These are phyloP conservation scores for Ailanthus altissimus DNA, from an alignment of 345 rosid species.

Conservation along the genomic window DNA sequence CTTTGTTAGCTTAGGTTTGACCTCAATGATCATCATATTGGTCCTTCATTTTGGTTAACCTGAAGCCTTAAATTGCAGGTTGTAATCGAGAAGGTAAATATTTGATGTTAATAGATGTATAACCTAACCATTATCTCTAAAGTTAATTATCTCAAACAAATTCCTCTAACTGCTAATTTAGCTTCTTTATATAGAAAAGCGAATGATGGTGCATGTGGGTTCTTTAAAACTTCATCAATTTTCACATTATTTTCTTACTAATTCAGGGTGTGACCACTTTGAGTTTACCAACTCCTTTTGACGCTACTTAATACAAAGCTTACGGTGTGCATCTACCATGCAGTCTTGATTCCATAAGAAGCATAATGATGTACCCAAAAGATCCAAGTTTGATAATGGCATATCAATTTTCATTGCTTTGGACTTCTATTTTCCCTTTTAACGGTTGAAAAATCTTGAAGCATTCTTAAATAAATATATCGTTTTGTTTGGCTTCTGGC, in stretches of 20 bases:
- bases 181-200: slow-evolving; percentile 10
- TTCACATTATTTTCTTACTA: slow-evolving; percentile 11
- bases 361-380: slow-evolving; percentile 1
- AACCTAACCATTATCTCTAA: background rate
- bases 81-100: background rate
- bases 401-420: slow-evolving; percentile 19
- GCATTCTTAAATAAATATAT: too few species aligned
- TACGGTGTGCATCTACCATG: background rate
- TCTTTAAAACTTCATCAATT: slow-evolving; percentile 23
- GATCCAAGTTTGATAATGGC: slow-evolving; percentile 23
- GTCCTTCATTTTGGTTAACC: background rate
- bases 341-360: slow-evolving; percentile 9
- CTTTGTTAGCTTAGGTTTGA: background rate
- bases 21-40: background rate
- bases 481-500: too few species aligned
- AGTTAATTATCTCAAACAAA: background rate
- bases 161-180: background rate
- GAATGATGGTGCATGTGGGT: slow-evolving; percentile 24
- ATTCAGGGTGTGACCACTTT: slow-evolving; percentile 26
- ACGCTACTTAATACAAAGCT: background rate
- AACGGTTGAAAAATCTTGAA: too few species aligned
- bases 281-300: slow-evolving; percentile 26
- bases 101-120: background rate
- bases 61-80: background rate
- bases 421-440: background rate